These are phyloP conservation scores for Penicillium sp. DNA, from an alignment of 2,329 filamentous ascomycete genomes.

Conservation along the genomic window DNA sequence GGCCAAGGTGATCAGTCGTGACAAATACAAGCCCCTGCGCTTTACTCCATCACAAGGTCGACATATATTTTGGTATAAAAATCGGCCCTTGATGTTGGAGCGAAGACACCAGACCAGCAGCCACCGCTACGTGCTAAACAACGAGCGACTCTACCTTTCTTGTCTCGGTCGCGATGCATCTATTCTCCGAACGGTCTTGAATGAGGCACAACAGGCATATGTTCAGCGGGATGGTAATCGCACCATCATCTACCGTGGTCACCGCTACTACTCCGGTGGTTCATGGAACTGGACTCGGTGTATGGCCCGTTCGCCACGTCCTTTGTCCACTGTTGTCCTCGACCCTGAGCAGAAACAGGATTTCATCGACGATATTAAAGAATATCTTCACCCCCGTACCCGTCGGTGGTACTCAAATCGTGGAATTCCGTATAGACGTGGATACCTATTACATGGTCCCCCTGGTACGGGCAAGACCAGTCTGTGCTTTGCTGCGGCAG, in stretches of 20 bases:
- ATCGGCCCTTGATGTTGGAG: constrained; percentile 50
- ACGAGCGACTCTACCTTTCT: constrained; percentile 35
- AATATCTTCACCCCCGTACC: constrained; percentile 54
- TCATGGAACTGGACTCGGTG: constrained; percentile 35
- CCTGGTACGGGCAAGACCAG: constrained; percentile 79
- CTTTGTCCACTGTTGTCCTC: constrained; percentile 57
- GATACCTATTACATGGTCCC: constrained; percentile 78
- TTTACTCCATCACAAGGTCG: constrained; percentile 69
- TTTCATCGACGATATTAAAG: constrained; percentile 56
- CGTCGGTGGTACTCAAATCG: constrained; percentile 76
- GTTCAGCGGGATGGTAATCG: constrained; percentile 36
- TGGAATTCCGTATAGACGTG: constrained; percentile 81
- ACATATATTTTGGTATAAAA: constrained; percentile 68
- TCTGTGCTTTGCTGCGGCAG: constrained; percentile 68
- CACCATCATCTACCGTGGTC: constrained; percentile 41
- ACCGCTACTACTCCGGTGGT: constrained; percentile 17
- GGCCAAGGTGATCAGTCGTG: constrained; percentile 38
- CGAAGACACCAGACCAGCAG: constrained; percentile 25
- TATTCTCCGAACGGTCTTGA: constrained; percentile 35
- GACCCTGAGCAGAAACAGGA: constrained; percentile 50
- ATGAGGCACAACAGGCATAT: constrained; percentile 38
- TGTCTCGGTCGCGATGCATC: constrained; percentile 36
- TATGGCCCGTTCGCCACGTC: constrained; percentile 49
- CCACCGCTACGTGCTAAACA: constrained; percentile 19
- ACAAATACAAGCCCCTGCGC: constrained; percentile 36